These are phyloP conservation scores for Protoeuglena noctilucae DNA, from an alignment of 139 green algal species.

Conservation along the genomic window DNA sequence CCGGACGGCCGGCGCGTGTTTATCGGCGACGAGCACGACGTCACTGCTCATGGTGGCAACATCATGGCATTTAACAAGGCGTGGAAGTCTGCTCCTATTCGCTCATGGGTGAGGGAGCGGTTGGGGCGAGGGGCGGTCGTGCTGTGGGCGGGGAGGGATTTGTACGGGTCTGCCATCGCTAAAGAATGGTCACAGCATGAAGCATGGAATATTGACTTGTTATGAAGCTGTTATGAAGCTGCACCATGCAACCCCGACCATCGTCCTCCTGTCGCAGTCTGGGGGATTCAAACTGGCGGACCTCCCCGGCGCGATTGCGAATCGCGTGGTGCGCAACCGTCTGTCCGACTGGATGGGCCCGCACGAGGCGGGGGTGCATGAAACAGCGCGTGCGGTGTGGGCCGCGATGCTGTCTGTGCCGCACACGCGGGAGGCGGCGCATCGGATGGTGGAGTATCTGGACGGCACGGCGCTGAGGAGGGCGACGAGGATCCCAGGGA, in stretches of 20 bases:
- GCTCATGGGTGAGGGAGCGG: slow-evolving; percentile 12
- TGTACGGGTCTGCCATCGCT: too few relatives aligned
- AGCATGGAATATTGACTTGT: slow-evolving; percentile 4
- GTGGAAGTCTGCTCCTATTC: slow-evolving; percentile 13
- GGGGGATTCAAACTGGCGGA: slow-evolving; percentile 1
- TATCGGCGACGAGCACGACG: slow-evolving; percentile 12
- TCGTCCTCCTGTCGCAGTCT: slow-evolving; percentile 9
- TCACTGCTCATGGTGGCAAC: slow-evolving; percentile 9
- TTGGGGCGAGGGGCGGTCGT: too few relatives aligned
- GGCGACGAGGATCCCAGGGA: too few relatives aligned
- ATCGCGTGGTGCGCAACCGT: background rate
- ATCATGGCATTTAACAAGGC: slow-evolving; percentile 17
- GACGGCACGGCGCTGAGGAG: too few relatives aligned
- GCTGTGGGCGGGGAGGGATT: too few relatives aligned
- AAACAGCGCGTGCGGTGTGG: background rate
- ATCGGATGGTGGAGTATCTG: background rate
- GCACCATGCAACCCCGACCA: slow-evolving; percentile 7
- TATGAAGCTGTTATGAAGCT: slow-evolving; percentile 4
- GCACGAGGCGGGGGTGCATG: background rate
- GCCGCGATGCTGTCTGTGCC: background rate
- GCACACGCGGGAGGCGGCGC: background rate
- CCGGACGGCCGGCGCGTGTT: slow-evolving; percentile 12
- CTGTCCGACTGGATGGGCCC: background rate
- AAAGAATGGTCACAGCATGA: too few relatives aligned
- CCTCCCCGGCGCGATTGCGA: too few relatives aligned